Conservation (phyloP, 306 rosid genomes). For the Prunus mume region DNA sequence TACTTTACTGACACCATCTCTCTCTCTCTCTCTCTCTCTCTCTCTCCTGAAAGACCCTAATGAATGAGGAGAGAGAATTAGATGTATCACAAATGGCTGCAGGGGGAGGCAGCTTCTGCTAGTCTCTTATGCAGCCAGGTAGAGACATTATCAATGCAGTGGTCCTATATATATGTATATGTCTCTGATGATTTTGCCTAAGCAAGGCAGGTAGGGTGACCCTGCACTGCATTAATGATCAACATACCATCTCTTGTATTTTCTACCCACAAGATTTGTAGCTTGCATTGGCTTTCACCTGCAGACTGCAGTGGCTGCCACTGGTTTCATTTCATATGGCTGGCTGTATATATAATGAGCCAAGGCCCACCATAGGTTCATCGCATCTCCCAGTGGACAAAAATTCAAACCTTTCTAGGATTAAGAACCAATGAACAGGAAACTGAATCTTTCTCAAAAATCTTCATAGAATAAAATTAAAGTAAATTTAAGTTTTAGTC, state of each 20-base stretch:
- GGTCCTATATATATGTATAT: not conserved
- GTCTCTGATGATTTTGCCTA: not conserved
- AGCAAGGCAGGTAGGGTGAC: not conserved
- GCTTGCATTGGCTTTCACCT: not conserved
- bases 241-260: not conserved
- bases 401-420: too few relatives aligned
- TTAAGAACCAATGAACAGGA: too few relatives aligned
- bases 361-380: too few relatives aligned
- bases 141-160: not conserved
- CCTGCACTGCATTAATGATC: not conserved
- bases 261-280: not conserved
- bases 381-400: too few relatives aligned
- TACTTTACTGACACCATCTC: too few relatives aligned
- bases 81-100: not conserved
- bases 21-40: too few relatives aligned
- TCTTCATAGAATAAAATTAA: too few relatives aligned
- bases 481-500: too few relatives aligned
- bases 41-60: not conserved
- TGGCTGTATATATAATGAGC: too few relatives aligned
- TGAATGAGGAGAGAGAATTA: not conserved
- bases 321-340: too few relatives aligned
- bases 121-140: not conserved
- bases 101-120: not conserved
- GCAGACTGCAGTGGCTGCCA: not conserved
- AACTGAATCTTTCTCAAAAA: too few relatives aligned